A percentile compares a stretch with the other conserved stretches of the same genome.
Evolutionary conservation across 768 basidiomycete species (phyloP).

Genomic region (Mrakia gelida): DNA sequence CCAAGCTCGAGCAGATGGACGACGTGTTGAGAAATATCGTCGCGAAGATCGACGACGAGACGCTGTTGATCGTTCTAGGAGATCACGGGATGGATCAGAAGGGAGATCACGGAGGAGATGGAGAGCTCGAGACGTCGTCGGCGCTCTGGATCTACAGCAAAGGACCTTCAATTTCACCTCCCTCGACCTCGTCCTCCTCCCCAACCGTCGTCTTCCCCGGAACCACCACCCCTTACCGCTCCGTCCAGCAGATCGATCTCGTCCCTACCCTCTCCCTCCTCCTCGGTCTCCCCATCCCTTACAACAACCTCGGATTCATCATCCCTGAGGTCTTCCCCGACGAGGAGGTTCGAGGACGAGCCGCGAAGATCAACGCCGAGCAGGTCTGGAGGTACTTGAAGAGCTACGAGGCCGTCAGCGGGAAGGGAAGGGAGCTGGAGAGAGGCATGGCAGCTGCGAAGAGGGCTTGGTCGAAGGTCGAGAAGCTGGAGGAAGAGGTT

Average conservation of each 20-base stretch:
- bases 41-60: constrained; percentile 64
- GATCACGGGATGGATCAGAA: constrained; percentile 96
- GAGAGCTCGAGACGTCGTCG: constrained; percentile 72
- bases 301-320: constrained; percentile 85
- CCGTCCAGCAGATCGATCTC: constrained; percentile 88
- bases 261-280: constrained; percentile 82
- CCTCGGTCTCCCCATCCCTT: constrained; percentile 88
- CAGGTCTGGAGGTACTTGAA: constrained; percentile 75
- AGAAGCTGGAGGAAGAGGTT: constrained; percentile 21
- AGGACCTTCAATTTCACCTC: constrained; percentile 44
- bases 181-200: constrained; percentile 38
- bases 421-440: constrained; percentile 66
- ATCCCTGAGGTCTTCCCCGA: constrained; percentile 79
- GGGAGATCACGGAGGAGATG: constrained; percentile 95
- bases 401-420: constrained; percentile 65
- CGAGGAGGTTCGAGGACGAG: constrained; percentile 52
- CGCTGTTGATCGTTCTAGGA: constrained; percentile 82
- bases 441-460: constrained; percentile 57
- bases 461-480: constrained; percentile 48
- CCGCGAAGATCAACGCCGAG: constrained; percentile 63
- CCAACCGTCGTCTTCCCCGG: constrained; percentile 39
- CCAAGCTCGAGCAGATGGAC: constrained; percentile 87
- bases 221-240: constrained; percentile 50
- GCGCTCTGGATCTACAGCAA: constrained; percentile 93
- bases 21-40: constrained; percentile 68